Evolutionary conservation across 106 monocot species (phyloP).

Genomic region (Alisma plantagoaquatica): DNA sequence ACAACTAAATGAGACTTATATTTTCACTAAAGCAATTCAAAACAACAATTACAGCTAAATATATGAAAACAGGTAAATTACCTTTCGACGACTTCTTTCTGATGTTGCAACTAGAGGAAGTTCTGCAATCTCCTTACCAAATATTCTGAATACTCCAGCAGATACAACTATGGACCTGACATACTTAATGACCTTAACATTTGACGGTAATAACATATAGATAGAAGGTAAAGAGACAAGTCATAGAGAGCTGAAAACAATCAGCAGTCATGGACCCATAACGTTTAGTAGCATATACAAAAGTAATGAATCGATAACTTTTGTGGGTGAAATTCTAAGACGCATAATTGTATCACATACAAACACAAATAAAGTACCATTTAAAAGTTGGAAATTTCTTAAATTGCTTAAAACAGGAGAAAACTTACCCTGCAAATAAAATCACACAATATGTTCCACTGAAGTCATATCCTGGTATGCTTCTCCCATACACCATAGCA

Average conservation of each 20-base stretch:
- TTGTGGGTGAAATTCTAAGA: too few species aligned
- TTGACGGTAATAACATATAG: too few species aligned
- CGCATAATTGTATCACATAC: too few species aligned
- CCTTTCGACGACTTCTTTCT: constrained; percentile 36
- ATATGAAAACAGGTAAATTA: constrained; percentile 2
- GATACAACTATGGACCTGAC: constrained; percentile 41
- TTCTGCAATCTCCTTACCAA: constrained; percentile 46
- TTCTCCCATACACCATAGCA: constrained; percentile 48
- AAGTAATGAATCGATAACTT: too few species aligned
- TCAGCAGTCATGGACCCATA: too few species aligned
- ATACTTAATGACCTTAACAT: constrained; percentile 16
- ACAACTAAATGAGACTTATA: background rate
- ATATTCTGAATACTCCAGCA: constrained; percentile 48
- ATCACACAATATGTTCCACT: constrained; percentile 40
- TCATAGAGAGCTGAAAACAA: too few species aligned
- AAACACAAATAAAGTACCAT: too few species aligned
- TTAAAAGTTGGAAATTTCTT: too few species aligned
- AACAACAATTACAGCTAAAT: background rate
- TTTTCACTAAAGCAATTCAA: background rate
- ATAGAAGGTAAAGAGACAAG: too few species aligned
- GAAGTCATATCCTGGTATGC: constrained; percentile 24
- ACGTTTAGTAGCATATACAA: too few species aligned
- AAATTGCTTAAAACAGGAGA: too few species aligned
- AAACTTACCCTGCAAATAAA: constrained; percentile 38
- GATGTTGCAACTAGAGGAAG: constrained; percentile 51